A percentile compares a stretch with the other conserved stretches of the same genome.
Conservation (phyloP, 805 yeast species). For the Wickerhamomyces rabaulensis region DNA sequence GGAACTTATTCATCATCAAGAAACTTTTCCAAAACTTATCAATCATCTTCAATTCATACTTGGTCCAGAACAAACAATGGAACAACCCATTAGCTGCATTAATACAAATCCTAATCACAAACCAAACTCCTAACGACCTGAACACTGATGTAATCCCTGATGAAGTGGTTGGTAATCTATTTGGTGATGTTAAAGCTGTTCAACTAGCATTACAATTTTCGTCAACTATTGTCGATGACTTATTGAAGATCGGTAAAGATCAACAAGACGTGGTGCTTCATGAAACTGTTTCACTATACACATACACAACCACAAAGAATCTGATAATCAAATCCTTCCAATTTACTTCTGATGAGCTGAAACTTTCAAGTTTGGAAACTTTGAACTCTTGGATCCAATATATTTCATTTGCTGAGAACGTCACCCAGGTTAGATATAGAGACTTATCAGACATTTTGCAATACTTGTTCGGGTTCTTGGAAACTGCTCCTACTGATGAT, state of each 20-base stretch:
- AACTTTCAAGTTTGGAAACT: slow-evolving; percentile 25
- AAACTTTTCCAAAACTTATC: slow-evolving; percentile 56
- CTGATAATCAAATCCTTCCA: slow-evolving; percentile 12
- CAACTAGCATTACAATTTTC: slow-evolving; percentile 29
- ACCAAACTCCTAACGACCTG: slow-evolving; percentile 7
- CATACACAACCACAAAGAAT: slow-evolving; percentile 29
- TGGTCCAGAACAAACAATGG: slow-evolving; percentile 34
- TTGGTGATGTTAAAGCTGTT: slow-evolving; percentile 4
- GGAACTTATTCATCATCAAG: slow-evolving; percentile 40
- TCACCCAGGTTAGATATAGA: slow-evolving; percentile 16
- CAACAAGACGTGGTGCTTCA: slow-evolving; percentile 29
- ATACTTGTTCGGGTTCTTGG: slow-evolving; percentile 10
- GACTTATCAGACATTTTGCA: slow-evolving; percentile 18
- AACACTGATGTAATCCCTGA: slow-evolving; percentile 6
- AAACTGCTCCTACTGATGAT: slow-evolving; percentile 5
- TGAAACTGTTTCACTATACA: slow-evolving; percentile 27
- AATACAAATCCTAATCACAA: slow-evolving; percentile 12
- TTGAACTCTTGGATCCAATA: slow-evolving; percentile 33
- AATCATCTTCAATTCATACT: slow-evolving; percentile 31
- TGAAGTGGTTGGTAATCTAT: slow-evolving; percentile 6
- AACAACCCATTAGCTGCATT: slow-evolving; percentile 32
- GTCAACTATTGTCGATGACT: slow-evolving; percentile 48
- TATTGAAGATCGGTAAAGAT: slow-evolving; percentile 30
- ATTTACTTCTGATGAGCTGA: slow-evolving; percentile 6
- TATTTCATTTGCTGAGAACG: slow-evolving; percentile 30